A percentile compares a stretch with the other conserved stretches of the same genome.
These are phyloP conservation scores for Tephrocybe sp. DNA, from an alignment of 768 basidiomycete species.

Conservation along the genomic window DNA sequence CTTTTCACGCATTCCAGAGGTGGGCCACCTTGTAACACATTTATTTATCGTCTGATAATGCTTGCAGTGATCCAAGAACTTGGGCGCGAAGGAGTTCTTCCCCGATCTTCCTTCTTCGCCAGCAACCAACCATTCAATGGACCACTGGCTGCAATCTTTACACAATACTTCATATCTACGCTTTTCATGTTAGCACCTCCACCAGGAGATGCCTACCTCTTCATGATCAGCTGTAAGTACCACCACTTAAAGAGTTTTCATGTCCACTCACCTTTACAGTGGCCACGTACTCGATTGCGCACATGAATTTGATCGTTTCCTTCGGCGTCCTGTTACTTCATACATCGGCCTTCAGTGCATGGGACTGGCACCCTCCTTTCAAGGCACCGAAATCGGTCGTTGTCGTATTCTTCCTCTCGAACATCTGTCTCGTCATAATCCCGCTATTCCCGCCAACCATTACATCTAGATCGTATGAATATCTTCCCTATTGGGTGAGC, in stretches of 20 bases:
- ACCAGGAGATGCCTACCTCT: conserved; percentile 70
- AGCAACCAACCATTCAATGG: conserved; percentile 68
- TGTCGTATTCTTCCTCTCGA: conserved; percentile 57
- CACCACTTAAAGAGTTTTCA: not conserved
- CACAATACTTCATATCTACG: conserved; percentile 60
- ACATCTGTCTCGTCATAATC: conserved; percentile 55
- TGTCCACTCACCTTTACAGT: conserved; percentile 38
- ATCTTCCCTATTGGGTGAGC: conserved; percentile 68
- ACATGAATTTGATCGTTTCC: conserved; percentile 58
- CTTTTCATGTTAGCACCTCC: conserved; percentile 54
- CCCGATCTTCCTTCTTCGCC: conserved; percentile 61
- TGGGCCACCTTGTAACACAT: conserved; percentile 24
- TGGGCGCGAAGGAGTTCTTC: conserved; percentile 65
- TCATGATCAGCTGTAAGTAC: conserved; percentile 59
- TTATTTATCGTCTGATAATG: not conserved
- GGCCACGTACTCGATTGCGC: conserved; percentile 50
- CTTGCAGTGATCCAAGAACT: conserved; percentile 64
- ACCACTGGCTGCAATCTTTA: conserved; percentile 58
- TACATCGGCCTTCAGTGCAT: conserved; percentile 36
- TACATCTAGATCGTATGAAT: conserved; percentile 48
- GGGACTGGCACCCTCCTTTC: conserved; percentile 65
- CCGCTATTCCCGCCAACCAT: conserved; percentile 59
- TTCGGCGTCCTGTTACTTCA: conserved; percentile 60
- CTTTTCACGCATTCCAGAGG: conserved; percentile 62
- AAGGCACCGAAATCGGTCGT: conserved; percentile 46